Evolutionary conservation across 1,139 yeast genomes (phyloP).

Genomic region (Magnusiomyces fungicola): DNA sequence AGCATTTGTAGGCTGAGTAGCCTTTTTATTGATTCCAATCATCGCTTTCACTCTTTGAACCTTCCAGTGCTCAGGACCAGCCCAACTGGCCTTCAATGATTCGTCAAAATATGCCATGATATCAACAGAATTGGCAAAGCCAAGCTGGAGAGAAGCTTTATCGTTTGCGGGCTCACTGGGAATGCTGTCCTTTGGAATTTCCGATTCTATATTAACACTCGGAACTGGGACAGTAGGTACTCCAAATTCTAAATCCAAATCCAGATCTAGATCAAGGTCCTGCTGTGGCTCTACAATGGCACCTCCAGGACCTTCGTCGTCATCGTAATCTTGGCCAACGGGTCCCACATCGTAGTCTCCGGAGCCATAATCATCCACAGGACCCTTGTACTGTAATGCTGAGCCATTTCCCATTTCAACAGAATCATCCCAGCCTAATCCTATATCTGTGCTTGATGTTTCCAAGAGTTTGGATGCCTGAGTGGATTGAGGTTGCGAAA

Average conservation of each 20-base stretch:
- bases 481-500: too few relatives aligned
- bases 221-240: too few relatives aligned
- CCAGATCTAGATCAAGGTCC: too few relatives aligned
- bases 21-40: conserved; percentile 11
- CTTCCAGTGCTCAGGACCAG: conserved; percentile 95
- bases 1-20: background rate
- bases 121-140: conserved; percentile 25
- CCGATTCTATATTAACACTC: too few relatives aligned
- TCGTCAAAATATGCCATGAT: conserved; percentile 77
- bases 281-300: conserved; percentile 1
- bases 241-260: too few relatives aligned
- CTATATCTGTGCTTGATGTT: too few relatives aligned
- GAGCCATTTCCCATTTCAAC: conserved; percentile 27
- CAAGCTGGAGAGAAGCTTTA: too few relatives aligned
- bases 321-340: conserved; percentile 16
- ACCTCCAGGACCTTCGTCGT: conserved; percentile 13
- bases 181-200: too few relatives aligned
- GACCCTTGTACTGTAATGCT: too few relatives aligned
- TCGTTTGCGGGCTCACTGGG: too few relatives aligned
- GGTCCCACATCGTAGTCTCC: conserved; percentile 12
- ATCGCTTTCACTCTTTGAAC: conserved; percentile 50
- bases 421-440: conserved; percentile 14
- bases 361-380: too few relatives aligned
- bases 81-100: conserved; percentile 64
- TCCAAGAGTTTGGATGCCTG: too few relatives aligned